Evolutionary conservation across 257 asterid genomes (phyloP).

Genomic region (Asclepias syriaca): DNA sequence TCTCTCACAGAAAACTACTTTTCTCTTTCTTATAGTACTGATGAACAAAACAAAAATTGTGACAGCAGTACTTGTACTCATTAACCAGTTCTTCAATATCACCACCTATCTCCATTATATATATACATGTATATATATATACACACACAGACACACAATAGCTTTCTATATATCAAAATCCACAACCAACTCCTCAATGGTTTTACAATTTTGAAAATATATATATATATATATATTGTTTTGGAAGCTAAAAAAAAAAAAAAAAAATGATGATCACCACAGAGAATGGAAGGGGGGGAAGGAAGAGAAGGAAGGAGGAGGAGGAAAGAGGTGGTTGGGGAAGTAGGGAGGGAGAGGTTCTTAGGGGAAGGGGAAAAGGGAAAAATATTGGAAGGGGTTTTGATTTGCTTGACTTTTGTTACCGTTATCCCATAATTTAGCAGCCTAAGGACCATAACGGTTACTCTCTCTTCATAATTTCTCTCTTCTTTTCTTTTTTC

Average conservation of each 20-base stretch:
- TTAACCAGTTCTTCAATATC: not conserved
- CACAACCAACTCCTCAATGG: not conserved
- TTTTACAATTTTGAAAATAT: too few relatives aligned
- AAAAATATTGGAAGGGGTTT: constrained; percentile 10
- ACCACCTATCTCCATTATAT: constrained; percentile 17
- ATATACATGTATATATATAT: too few relatives aligned
- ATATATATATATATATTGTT: too few relatives aligned
- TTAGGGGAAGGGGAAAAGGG: not conserved
- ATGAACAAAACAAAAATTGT: not conserved
- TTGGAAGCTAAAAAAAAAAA: not conserved
- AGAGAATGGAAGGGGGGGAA: too few relatives aligned
- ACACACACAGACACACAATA: too few relatives aligned
- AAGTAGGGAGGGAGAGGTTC: not conserved
- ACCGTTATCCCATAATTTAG: constrained; percentile 31
- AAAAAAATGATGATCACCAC: not conserved
- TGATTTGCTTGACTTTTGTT: constrained; percentile 25
- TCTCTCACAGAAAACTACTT: not conserved
- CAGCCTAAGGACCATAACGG: constrained; percentile 19
- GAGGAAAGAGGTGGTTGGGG: not conserved
- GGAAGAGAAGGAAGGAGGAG: not conserved
- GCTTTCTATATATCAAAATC: not conserved
- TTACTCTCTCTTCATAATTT: constrained; percentile 11
- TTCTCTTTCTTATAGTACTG: not conserved
- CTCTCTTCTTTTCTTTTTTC: not conserved
- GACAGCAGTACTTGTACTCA: not conserved